phyloP scores from a whole-genome alignment of 768 basidiomycete genomes.

The Podaxis pistillaris region DNA sequence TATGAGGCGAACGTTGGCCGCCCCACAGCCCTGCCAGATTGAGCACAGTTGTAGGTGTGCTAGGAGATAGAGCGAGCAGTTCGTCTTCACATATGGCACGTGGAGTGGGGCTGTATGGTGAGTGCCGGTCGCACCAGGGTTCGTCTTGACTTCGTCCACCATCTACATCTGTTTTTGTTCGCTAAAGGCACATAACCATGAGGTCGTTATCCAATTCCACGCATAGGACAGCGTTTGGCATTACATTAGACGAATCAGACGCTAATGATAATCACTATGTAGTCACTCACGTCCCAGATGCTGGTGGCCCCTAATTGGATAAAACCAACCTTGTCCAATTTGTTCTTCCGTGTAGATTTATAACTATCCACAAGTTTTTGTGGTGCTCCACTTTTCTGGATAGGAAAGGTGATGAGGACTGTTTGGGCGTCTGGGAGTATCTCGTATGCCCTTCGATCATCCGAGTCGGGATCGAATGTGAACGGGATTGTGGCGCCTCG shows the following conservation, averaged over 20 bases:
- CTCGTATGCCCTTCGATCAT: conserved; percentile 41
- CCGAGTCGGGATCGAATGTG: conserved; percentile 50
- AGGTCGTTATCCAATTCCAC: not conserved
- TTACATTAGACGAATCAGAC: not conserved
- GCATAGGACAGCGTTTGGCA: not conserved
- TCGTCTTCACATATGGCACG: conserved; percentile 55
- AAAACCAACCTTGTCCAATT: conserved; percentile 33
- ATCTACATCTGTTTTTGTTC: not conserved
- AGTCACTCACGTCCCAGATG: conserved; percentile 55
- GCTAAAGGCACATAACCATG: not conserved
- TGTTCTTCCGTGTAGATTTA: conserved; percentile 23
- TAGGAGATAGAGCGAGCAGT: conserved; percentile 42
- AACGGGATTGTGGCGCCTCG: conserved; percentile 49
- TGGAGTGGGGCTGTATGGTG: conserved; percentile 40
- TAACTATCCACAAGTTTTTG: conserved; percentile 46
- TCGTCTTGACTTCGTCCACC: not conserved
- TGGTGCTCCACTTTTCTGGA: conserved; percentile 44
- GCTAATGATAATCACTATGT: not conserved
- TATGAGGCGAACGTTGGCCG: conserved; percentile 42
- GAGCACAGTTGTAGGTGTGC: conserved; percentile 49
- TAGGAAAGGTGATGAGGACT: conserved; percentile 57
- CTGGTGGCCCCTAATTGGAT: conserved; percentile 62
- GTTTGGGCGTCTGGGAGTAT: conserved; percentile 51
- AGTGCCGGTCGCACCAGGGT: conserved; percentile 54
- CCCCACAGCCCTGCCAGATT: conserved; percentile 68